A percentile compares a stretch with the other conserved stretches of the same genome.
phyloP scores from a whole-genome alignment of 495 filamentous ascomycete species.

The Xanthoparmelia taractica region DNA sequence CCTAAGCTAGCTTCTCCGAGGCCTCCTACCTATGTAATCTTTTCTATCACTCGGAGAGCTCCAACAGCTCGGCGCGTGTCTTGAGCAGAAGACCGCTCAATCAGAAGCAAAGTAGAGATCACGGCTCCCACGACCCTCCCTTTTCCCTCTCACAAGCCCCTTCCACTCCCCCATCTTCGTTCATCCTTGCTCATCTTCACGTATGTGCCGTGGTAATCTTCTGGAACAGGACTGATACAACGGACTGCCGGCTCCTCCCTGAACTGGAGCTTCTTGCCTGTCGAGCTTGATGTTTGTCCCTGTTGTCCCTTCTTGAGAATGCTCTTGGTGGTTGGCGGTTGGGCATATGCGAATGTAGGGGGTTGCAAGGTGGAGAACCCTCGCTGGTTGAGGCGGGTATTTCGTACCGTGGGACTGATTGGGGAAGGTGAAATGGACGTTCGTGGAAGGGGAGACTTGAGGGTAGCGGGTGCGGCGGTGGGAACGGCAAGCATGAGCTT shows the following conservation, averaged over 20 bases:
- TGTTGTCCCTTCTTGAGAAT: conserved; percentile 45
- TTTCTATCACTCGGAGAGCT: not conserved
- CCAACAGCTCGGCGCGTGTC: conserved; percentile 1
- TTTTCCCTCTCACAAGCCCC: not conserved
- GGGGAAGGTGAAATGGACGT: conserved; percentile 41
- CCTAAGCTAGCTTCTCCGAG: not conserved
- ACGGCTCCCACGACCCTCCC: not conserved
- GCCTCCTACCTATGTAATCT: not conserved
- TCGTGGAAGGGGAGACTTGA: conserved; percentile 42
- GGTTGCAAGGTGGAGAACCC: conserved; percentile 38
- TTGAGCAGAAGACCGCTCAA: not conserved
- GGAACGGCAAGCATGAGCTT: conserved; percentile 45
- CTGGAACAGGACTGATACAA: conserved; percentile 46
- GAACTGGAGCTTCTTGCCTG: conserved; percentile 43
- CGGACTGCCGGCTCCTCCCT: conserved; percentile 41
- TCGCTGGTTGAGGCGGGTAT: conserved; percentile 31
- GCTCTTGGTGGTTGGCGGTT: conserved; percentile 44
- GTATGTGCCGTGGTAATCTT: conserved; percentile 48
- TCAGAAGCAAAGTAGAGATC: not conserved
- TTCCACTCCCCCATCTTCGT: conserved; percentile 36
- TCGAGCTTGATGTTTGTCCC: conserved; percentile 16
- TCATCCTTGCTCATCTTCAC: conserved; percentile 45
- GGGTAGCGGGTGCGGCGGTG: conserved; percentile 31
- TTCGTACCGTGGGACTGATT: conserved; percentile 37
- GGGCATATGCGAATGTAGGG: conserved; percentile 37